Base-by-base conservation (phyloP, 2,329 filamentous ascomycete genomes). In the Balansia obtecta region DNA sequence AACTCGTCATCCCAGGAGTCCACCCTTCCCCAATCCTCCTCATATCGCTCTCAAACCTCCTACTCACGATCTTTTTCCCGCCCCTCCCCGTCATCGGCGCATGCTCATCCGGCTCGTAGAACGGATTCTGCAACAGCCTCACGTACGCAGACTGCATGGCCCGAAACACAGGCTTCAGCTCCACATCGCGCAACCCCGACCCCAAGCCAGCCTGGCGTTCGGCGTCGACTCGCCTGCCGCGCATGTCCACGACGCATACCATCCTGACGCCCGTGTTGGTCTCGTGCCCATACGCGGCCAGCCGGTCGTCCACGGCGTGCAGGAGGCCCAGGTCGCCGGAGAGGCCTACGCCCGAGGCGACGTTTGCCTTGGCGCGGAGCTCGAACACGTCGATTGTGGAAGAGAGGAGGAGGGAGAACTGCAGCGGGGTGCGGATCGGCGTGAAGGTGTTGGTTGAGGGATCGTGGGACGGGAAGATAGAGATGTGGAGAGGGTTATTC, bases 401-500 rank as follows among this genome's bases (percentile, higher is more conserved):
- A 57, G 89, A 93, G 54, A 97, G 81, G 46, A 96, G 79, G 60
- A 97, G 89, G 37, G 86, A 88, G 72, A 93, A 96, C 64, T 95
- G 88, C 11, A 97, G 79, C n/a, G 81, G 76, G 16, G 83, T 85
- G 60, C 84, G 82, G 56, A 85, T 71, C 37, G 79, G 77, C 8
- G 68, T 61, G 58, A 73, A 71, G 50, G 68, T 71, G 66, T 74
- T 71, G 57, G 73, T 75, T 48, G 74, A 57, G 45, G 76, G 70
- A 62, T 78, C 74, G 73, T 86, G 79, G 45, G 83, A 85, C 48
- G 88, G 86, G 68, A 96, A 95, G 64, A 95, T 81, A 53, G 88
- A 83, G 60, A 95, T 86, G 71, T 97, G 91, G 57, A 97, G 84
- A 52, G 91, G 93, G 64, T 96, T 95, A 72, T 97, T 95, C 90